Evolutionary conservation across 352 stramenopile species (phyloP).

Genomic region (Albugo laibachii): DNA sequence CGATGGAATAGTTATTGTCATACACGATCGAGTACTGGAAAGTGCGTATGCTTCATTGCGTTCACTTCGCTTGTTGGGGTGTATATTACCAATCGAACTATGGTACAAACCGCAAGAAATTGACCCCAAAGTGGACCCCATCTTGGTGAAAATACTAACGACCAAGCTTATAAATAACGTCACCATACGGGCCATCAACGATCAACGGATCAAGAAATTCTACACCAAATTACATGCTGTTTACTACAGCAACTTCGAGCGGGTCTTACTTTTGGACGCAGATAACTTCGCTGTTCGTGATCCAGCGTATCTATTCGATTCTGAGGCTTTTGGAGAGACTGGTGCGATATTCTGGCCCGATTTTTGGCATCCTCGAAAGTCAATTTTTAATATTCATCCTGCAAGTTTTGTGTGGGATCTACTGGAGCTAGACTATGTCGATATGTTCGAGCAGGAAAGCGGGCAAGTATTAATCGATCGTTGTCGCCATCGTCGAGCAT

Average conservation of each 20-base stretch:
- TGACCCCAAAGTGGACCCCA: slow-evolving; percentile 2
- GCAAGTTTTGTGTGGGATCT: slow-evolving; percentile 10
- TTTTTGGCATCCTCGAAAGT: slow-evolving; percentile 9
- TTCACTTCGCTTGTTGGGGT: slow-evolving; percentile 14
- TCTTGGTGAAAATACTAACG: neutral
- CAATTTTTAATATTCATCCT: slow-evolving; percentile 12
- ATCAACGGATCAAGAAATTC: neutral
- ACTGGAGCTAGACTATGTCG: slow-evolving; percentile 9
- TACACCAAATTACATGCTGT: slow-evolving; percentile 3
- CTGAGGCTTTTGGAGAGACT: slow-evolving; percentile 3
- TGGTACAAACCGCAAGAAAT: slow-evolving; percentile 25
- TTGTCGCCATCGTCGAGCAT: slow-evolving; percentile 2
- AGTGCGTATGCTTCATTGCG: slow-evolving; percentile 20
- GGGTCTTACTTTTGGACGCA: slow-evolving; percentile 2
- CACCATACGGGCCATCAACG: slow-evolving; percentile 1
- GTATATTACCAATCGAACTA: slow-evolving; percentile 24
- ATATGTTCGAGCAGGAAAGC: slow-evolving; percentile 12
- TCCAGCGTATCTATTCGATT: slow-evolving; percentile 5
- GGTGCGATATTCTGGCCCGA: slow-evolving; percentile 11
- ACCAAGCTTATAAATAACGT: neutral
- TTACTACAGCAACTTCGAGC: slow-evolving; percentile 1
- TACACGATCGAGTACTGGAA: slow-evolving; percentile 31
- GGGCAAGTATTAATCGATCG: slow-evolving; percentile 10
- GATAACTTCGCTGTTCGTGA: slow-evolving; percentile 4
- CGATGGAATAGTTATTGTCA: slow-evolving; percentile 25